Percentiles rank a stretch among this genome's conserved stretches.
Conservation (phyloP, 768 basidiomycete species). For the Boletus rufocinnamomeus region DNA sequence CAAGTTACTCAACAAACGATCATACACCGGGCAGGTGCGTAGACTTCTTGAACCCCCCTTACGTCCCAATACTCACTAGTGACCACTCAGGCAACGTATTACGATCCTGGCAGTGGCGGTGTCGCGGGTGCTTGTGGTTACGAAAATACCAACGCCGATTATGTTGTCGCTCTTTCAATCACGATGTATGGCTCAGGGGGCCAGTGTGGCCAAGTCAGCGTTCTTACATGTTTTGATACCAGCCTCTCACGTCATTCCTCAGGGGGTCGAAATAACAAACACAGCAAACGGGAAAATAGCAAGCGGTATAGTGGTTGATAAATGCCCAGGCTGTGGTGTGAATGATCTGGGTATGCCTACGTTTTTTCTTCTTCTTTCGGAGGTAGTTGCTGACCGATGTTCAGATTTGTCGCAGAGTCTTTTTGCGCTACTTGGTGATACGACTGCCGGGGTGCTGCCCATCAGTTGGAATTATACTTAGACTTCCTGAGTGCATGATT, state of each 20-base stretch:
- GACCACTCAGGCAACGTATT: constrained; percentile 60
- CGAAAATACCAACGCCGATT: constrained; percentile 45
- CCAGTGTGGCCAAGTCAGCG: constrained; percentile 61
- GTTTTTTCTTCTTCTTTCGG: not conserved
- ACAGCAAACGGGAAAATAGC: constrained; percentile 49
- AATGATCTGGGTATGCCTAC: constrained; percentile 53
- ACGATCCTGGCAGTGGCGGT: constrained; percentile 44
- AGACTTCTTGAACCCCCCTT: not conserved
- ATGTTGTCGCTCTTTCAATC: constrained; percentile 61
- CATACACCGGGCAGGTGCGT: constrained; percentile 54
- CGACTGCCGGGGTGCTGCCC: constrained; percentile 47
- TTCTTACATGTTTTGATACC: not conserved
- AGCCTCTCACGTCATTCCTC: constrained; percentile 10
- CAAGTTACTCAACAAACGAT: constrained; percentile 46
- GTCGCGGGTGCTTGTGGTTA: constrained; percentile 63
- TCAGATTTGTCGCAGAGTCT: constrained; percentile 60
- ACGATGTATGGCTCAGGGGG: constrained; percentile 50
- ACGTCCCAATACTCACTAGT: constrained; percentile 1
- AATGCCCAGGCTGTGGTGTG: constrained; percentile 54
- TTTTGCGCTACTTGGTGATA: constrained; percentile 53
- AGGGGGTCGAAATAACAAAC: constrained; percentile 63
- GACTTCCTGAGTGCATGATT: constrained; percentile 26
- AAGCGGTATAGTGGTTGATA: constrained; percentile 54
- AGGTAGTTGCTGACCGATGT: not conserved
- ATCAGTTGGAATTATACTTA: constrained; percentile 63